A percentile compares a stretch with the other conserved stretches of the same genome.
Evolutionary conservation across 2,329 filamentous ascomycete genomes (phyloP).

Genomic region (Neonectria punicea): DNA sequence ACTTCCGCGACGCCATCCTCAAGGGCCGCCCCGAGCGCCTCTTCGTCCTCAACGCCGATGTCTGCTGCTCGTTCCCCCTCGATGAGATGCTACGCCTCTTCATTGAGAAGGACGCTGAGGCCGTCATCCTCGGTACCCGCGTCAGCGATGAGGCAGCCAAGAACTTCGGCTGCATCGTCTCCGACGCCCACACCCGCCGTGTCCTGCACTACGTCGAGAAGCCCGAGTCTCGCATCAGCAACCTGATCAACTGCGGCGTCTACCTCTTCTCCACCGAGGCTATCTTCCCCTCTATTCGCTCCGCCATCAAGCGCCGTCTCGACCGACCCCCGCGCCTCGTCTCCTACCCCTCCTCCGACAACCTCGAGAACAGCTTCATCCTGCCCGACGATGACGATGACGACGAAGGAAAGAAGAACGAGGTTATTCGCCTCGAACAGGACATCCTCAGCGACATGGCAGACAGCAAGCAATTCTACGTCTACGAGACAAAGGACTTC

Average conservation of each 20-base stretch:
- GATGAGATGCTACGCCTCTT: conserved; percentile 95
- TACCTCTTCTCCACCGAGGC: conserved; percentile 96
- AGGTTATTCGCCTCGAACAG: conserved; percentile 94
- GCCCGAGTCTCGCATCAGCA: conserved; percentile 96
- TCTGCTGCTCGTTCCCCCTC: conserved; percentile 98
- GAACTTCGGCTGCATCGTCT: conserved; percentile 98
- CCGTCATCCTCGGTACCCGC: conserved; percentile 92
- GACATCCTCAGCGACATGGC: conserved; percentile 96
- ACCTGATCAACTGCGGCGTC: conserved; percentile 98
- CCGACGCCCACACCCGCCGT: conserved; percentile 90
- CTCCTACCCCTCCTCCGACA: conserved; percentile 96
- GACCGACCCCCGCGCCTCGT: conserved; percentile 85
- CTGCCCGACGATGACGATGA: conserved; percentile 65
- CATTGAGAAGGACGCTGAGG: conserved; percentile 94
- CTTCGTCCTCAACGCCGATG: conserved; percentile 97
- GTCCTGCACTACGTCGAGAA: conserved; percentile 99
- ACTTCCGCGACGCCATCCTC: conserved; percentile 98
- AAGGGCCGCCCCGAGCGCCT: conserved; percentile 95
- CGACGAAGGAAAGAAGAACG: conserved; percentile 81
- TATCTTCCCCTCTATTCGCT: conserved; percentile 95
- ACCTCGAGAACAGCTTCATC: conserved; percentile 77
- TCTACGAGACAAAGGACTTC: conserved; percentile 98
- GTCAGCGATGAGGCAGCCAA: conserved; percentile 90
- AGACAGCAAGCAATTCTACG: conserved; percentile 97
- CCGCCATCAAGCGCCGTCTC: conserved; percentile 93